Evolutionary conservation across 805 yeast species (phyloP).

Genomic region (Wickerhamiella brachini): DNA sequence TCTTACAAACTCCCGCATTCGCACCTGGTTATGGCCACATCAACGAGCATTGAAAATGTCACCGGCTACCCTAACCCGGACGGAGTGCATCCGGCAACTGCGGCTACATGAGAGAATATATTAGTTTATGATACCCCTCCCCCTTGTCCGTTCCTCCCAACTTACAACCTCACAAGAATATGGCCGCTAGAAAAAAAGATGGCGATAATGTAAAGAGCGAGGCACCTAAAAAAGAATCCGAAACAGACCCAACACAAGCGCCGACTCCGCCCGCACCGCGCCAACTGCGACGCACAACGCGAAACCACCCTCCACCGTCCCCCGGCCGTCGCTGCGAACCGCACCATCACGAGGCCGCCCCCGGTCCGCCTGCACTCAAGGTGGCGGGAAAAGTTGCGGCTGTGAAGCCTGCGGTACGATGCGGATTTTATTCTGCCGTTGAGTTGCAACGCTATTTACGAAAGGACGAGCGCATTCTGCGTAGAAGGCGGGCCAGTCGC

Average conservation of each 20-base stretch:
- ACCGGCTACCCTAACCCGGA: not conserved
- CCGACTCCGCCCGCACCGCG: not conserved
- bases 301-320: conserved; percentile 4
- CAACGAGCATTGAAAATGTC: too few relatives aligned
- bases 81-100: not conserved
- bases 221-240: not conserved
- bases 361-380: conserved; percentile 5
- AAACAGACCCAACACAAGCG: not conserved
- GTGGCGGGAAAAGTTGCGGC: not conserved
- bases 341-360: conserved; percentile 5
- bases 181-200: not conserved
- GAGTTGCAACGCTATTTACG: conserved; percentile 1
- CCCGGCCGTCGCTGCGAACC: conserved; percentile 21
- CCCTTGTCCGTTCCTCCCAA: not conserved
- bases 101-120: not conserved
- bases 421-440: conserved; percentile 10
- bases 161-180: not conserved
- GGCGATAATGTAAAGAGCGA: not conserved
- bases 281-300: not conserved
- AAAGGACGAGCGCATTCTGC: not conserved
- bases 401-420: not conserved
- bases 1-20: too few relatives aligned
- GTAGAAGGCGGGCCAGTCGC: not conserved
- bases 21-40: too few relatives aligned
- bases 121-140: not conserved